phyloP scores from a whole-genome alignment of 2,329 filamentous ascomycete species.

The Ophiocordyceps robertsii region DNA sequence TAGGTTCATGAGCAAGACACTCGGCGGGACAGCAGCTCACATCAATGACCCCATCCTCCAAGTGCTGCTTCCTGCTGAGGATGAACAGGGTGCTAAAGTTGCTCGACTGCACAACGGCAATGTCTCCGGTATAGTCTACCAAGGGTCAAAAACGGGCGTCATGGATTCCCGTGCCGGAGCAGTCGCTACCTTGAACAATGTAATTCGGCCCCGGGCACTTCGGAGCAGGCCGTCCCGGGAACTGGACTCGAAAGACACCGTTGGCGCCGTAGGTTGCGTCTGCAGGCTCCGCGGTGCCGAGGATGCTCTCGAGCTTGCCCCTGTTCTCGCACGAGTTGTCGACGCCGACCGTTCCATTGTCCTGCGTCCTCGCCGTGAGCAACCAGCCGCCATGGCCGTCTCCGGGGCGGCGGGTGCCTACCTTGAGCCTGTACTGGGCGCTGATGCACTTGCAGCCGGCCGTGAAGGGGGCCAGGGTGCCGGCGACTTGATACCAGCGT shows the following conservation, averaged over 20 bases:
- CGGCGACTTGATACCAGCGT: background rate
- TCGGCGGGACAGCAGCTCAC: too few species aligned
- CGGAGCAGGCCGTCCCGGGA: background rate
- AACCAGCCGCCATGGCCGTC: too few species aligned
- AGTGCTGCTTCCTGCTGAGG: background rate
- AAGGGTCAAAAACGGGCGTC: background rate
- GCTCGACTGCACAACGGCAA: background rate
- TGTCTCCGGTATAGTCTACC: background rate
- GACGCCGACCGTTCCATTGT: background rate
- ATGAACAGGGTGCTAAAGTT: background rate
- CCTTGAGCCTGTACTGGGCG: background rate
- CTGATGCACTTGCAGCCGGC: background rate
- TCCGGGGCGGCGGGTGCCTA: background rate
- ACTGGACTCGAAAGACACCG: background rate
- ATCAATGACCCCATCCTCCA: background rate
- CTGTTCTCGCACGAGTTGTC: background rate
- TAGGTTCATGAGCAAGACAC: too few species aligned
- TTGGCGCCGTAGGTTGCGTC: background rate
- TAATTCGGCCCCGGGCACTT: background rate
- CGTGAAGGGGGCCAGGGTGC: background rate
- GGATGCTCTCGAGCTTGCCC: background rate
- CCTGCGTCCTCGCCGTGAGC: background rate
- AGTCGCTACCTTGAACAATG: background rate
- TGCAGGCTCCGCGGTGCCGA: background rate
- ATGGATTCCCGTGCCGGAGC: background rate